These are phyloP conservation scores for Agrostemma githago DNA, from an alignment of 148 eudicot species.

Conservation along the genomic window DNA sequence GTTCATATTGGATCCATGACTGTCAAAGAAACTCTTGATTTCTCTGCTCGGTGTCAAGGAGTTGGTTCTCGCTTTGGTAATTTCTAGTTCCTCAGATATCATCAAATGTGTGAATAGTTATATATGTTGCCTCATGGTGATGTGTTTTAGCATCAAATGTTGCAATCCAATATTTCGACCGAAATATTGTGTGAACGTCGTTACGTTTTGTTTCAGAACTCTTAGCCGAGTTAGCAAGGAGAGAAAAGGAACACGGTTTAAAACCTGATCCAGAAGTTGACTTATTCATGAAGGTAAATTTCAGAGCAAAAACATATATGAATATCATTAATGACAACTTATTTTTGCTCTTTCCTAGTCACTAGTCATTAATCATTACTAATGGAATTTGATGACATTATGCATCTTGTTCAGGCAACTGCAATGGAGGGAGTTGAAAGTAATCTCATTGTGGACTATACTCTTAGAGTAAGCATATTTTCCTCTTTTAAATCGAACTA, in stretches of 20 bases:
- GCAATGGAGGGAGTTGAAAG: slow-evolving; percentile 89
- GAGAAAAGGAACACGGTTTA: slow-evolving; percentile 71
- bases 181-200: background rate
- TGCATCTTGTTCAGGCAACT: slow-evolving; percentile 53
- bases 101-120: background rate
- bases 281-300: slow-evolving; percentile 88
- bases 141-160: no score
- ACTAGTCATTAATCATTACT: no score
- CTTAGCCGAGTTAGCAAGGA: slow-evolving; percentile 62
- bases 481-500: background rate
- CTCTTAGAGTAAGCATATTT: slow-evolving; percentile 60
- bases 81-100: background rate
- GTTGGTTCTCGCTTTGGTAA: slow-evolving; percentile 85
- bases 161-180: no score
- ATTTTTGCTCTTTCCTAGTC: background rate
- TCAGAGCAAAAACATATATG: background rate
- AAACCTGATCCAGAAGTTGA: slow-evolving; percentile 93
- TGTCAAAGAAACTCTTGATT: slow-evolving; percentile 91
- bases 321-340: background rate
- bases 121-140: background rate
- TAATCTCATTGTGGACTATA: slow-evolving; percentile 82
- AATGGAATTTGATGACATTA: background rate
- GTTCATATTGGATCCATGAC: slow-evolving; percentile 96
- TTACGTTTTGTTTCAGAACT: slow-evolving; percentile 39
- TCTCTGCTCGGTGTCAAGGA: slow-evolving; percentile 92